These are phyloP conservation scores for Ogataea wickerhamii DNA, from an alignment of 805 yeast species.

Conservation along the genomic window DNA sequence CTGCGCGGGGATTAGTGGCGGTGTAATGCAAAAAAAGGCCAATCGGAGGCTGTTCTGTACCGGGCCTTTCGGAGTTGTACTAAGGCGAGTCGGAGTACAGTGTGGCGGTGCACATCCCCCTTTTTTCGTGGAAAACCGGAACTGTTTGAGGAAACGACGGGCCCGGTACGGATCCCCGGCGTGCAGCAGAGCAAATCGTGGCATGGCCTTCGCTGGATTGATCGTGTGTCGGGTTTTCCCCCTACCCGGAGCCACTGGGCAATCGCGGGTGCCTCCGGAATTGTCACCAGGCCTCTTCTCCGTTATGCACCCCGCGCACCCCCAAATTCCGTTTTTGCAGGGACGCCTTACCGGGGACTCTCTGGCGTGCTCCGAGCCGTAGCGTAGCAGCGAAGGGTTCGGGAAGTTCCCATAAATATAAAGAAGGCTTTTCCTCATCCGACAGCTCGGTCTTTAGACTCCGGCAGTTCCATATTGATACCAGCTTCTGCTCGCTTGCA, in stretches of 20 bases:
- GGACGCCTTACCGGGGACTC: not conserved
- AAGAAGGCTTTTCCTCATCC: not conserved
- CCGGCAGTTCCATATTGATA: not conserved
- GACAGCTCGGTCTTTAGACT: not conserved
- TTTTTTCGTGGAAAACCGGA: not conserved
- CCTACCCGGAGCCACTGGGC: no score
- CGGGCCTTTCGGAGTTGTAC: not conserved
- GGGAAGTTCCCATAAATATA: not conserved
- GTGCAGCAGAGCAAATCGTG: no score
- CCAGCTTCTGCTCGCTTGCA: not conserved
- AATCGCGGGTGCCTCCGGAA: no score
- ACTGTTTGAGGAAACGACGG: no score
- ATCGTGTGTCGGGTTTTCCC: no score
- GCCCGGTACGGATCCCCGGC: no score
- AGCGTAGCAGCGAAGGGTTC: not conserved
- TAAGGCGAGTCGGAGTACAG: not conserved
- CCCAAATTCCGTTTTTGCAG: not conserved
- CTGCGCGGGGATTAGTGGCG: no score
- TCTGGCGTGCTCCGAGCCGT: slow-evolving; percentile 1
- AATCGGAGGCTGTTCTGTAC: no score
- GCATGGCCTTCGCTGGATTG: no score
- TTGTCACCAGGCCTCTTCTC: not conserved
- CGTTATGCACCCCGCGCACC: not conserved
- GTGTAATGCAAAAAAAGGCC: no score
- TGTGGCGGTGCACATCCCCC: slow-evolving; percentile 1